These are phyloP conservation scores for Skeletonema potamos DNA, from an alignment of 108 stramenopile species.

Conservation along the genomic window DNA sequence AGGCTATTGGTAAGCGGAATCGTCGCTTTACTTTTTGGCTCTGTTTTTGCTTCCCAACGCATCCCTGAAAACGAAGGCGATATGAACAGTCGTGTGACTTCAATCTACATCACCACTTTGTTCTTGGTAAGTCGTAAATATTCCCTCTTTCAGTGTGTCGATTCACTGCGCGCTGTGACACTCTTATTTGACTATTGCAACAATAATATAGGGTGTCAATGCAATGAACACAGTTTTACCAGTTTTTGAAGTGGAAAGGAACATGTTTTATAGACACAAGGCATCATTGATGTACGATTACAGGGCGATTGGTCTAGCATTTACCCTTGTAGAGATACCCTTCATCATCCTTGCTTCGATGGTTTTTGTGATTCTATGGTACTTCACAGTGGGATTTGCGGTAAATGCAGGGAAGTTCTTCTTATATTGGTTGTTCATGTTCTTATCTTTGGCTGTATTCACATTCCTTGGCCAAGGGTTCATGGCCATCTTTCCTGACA, in stretches of 20 bases:
- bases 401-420: conserved; percentile 59
- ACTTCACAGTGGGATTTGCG: conserved; percentile 58
- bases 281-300: conserved; percentile 67
- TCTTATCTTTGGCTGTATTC: conserved; percentile 31
- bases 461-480: conserved; percentile 56
- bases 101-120: conserved; percentile 59
- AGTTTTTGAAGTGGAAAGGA: conserved; percentile 71
- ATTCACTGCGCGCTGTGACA: neutral
- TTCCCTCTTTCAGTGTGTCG: neutral
- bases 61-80: conserved; percentile 53
- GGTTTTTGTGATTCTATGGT: conserved; percentile 56
- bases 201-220: conserved; percentile 34
- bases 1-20: conserved; percentile 50
- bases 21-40: conserved; percentile 63
- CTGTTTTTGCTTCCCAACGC: conserved; percentile 52
- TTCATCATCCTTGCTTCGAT: conserved; percentile 54
- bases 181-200: neutral
- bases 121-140: conserved; percentile 27
- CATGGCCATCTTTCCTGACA: conserved; percentile 54
- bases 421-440: conserved; percentile 47
- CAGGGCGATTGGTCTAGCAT: conserved; percentile 42
- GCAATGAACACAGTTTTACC: conserved; percentile 61
- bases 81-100: conserved; percentile 62
- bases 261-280: conserved; percentile 81
- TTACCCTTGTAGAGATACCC: conserved; percentile 62